Evolutionary conservation across 2,329 filamentous ascomycete species (phyloP).

Genomic region (Pseudocercospora musae): DNA sequence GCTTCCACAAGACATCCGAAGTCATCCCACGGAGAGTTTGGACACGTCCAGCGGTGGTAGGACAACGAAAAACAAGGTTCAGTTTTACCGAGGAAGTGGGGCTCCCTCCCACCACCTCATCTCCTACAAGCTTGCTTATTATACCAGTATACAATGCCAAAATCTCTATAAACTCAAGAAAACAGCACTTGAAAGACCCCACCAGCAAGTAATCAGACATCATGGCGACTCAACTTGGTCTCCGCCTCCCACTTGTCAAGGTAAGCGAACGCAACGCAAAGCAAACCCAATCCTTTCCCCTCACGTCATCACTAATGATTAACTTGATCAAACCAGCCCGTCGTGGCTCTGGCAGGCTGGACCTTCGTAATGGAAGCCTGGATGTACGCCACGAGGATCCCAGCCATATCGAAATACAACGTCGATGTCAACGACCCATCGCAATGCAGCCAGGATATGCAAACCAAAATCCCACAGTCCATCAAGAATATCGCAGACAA

Average conservation of each 20-base stretch:
- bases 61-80: neutral
- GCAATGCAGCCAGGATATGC: slow-evolving; percentile 12
- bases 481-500: slow-evolving; percentile 38
- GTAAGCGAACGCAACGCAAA: neutral
- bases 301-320: neutral
- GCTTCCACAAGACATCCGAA: neutral
- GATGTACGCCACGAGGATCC: slow-evolving; percentile 40
- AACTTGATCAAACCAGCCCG: neutral
- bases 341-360: slow-evolving; percentile 37
- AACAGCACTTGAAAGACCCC: neutral
- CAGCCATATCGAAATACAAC: slow-evolving; percentile 33
- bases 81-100: neutral
- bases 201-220: neutral
- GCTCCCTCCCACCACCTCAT: neutral
- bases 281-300: neutral
- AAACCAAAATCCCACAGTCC: slow-evolving; percentile 15
- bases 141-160: neutral
- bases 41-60: neutral
- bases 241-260: neutral
- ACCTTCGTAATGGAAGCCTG: slow-evolving; percentile 40
- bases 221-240: neutral
- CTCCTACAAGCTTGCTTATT: neutral
- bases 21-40: neutral
- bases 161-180: neutral
- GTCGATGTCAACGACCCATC: slow-evolving; percentile 12